phyloP scores from a whole-genome alignment of 129 eudicot genomes.

The Logfia minima region DNA sequence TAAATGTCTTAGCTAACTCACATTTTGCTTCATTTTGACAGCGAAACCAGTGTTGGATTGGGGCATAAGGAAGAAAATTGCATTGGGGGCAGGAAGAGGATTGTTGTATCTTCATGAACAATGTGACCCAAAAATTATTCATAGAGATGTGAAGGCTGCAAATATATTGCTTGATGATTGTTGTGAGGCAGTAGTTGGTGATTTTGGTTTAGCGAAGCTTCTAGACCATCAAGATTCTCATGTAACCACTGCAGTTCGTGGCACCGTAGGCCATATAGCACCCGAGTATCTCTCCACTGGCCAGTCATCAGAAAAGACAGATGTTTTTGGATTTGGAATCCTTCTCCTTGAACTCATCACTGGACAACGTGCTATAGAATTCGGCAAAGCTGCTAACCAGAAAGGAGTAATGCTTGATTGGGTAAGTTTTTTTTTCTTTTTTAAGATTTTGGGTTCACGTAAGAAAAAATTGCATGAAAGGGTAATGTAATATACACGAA shows the following conservation, averaged over 20 bases:
- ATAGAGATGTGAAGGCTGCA: conserved; percentile 89
- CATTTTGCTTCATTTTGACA: conserved; percentile 22
- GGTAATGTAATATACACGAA: too few species aligned
- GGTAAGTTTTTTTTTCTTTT: conserved; percentile 40
- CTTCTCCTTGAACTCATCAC: conserved; percentile 82
- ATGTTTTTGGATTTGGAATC: conserved; percentile 84
- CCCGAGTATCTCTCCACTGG: conserved; percentile 93
- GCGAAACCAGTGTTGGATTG: conserved; percentile 80
- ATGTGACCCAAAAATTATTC: conserved; percentile 88
- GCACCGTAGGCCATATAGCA: conserved; percentile 88
- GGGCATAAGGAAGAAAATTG: conserved; percentile 70
- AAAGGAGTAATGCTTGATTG: conserved; percentile 89
- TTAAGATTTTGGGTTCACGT: too few species aligned
- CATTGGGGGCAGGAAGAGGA: conserved; percentile 79
- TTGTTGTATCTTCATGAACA: conserved; percentile 87
- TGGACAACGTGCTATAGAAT: conserved; percentile 74
- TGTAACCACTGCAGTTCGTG: conserved; percentile 85
- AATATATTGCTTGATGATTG: conserved; percentile 77
- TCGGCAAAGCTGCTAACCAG: conserved; percentile 82
- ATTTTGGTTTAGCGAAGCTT: conserved; percentile 86
- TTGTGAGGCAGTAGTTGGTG: conserved; percentile 90
- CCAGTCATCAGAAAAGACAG: conserved; percentile 91
- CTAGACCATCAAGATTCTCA: conserved; percentile 87
- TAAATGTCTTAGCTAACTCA: not conserved
- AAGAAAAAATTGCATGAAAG: too few species aligned